Evolutionary conservation across 2,329 filamentous ascomycete genomes (phyloP), one percentile per base, ranked within the genome.

Genomic region (Westerdykella ornata): DNA sequence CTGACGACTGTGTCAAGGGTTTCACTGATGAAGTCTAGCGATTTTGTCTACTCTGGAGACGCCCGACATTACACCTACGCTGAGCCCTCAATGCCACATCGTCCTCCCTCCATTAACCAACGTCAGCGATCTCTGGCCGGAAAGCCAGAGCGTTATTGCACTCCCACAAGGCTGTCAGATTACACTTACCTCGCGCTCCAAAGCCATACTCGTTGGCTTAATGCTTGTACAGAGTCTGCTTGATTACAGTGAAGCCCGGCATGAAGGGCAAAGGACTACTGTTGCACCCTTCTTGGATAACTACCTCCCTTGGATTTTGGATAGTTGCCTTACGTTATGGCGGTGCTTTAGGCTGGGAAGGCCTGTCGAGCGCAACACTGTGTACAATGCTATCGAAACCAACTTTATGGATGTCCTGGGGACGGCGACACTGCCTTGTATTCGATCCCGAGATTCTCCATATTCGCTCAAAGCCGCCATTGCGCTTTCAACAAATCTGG

Each of bases 21-120:
- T 55, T 17, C n/a, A 49, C 22, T 4, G 13, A 16, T 13, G 9
- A 5, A 14, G 5, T 37, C n/a, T 30, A 78, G 75, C 72, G 49
- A 65, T 74, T 12, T 39, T 75, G 12, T 52, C 51, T 40, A 64
- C 66, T 13, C 48, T 76, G 30, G 70, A 74, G 43, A 45, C 44
- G 26, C 41, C 52, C 2, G 49, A 62, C 11, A 43, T 54, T n/a
- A n/a, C 45, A 3, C 39, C 46, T 28, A 35, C 32, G 3, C 38
- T 48, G 12, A 37, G 14, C 22, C 28, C 44, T 7, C 41, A 49
- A 6, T 57, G 68, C 31, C 52, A 48, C 14, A 38, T 68, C 13
- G 49, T 46, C 13, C 41, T 72, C 14, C 70, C 71, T 16, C 62
- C 69, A 28, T 63, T 64, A 13, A 60, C 60, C 34, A 64, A 58